Conservation (phyloP, 202 grass and related monocot genomes). For the Setaria viridis region DNA sequence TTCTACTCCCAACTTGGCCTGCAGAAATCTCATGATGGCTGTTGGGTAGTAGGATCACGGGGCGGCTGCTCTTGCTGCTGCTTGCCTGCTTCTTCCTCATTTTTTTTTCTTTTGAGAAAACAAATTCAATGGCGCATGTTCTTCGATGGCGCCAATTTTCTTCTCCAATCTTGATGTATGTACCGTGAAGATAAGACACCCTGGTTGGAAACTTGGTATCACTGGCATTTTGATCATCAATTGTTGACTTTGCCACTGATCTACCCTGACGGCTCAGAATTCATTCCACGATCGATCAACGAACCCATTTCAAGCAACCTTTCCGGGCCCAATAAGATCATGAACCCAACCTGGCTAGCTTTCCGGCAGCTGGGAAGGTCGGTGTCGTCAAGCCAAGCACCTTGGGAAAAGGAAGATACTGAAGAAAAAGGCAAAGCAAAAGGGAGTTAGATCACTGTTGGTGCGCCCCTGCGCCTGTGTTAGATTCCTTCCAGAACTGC, state of each 20-base stretch:
- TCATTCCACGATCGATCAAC: too few relatives aligned
- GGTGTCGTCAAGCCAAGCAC: not conserved
- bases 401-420: not conserved
- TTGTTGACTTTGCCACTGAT: not conserved
- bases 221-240: not conserved
- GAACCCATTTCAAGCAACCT: too few relatives aligned
- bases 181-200: too few relatives aligned
- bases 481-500: conserved; percentile 28
- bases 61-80: not conserved
- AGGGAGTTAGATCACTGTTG: not conserved
- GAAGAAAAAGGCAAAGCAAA: not conserved
- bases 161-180: not conserved
- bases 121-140: too few relatives aligned
- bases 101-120: too few relatives aligned
- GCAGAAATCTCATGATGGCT: conserved; percentile 27
- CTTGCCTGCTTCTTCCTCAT: not conserved
- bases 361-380: not conserved
- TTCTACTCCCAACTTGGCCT: not conserved
- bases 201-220: too few relatives aligned
- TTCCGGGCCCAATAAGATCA: too few relatives aligned
- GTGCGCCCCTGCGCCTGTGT: not conserved
- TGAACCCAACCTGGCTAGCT: not conserved
- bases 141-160: not conserved
- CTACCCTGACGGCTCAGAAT: not conserved
- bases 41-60: not conserved